Evolutionary conservation across 208 protist species (phyloP).

Genomic region (Leishmania amazonensis): DNA sequence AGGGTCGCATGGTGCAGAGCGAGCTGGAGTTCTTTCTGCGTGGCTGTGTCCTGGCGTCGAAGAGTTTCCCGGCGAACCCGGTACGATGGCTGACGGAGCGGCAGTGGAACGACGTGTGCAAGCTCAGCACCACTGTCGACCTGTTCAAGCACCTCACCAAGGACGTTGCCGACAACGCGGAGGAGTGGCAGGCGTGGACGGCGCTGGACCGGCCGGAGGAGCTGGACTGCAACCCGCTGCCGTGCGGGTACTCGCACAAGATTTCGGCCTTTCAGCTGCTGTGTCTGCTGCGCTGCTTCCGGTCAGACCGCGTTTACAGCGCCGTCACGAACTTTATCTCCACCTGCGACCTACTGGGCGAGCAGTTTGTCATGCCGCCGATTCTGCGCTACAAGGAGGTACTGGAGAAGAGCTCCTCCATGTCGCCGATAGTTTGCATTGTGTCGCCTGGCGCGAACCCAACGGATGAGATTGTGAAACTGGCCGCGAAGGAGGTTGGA

Average conservation of each 20-base stretch:
- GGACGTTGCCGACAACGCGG: conserved; percentile 76
- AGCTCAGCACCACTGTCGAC: conserved; percentile 65
- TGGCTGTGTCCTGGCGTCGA: conserved; percentile 96
- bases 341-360: conserved; percentile 91
- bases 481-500: conserved; percentile 96
- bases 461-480: conserved; percentile 97
- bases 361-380: conserved; percentile 95
- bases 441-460: conserved; percentile 98
- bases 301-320: conserved; percentile 96
- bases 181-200: conserved; percentile 94
- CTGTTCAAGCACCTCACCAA: conserved; percentile 85
- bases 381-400: conserved; percentile 97
- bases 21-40: conserved; percentile 99
- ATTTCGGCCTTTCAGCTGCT: conserved; percentile 94
- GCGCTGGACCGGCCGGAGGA: conserved; percentile 94
- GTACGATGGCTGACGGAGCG: conserved; percentile 94
- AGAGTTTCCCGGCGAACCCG: conserved; percentile 87
- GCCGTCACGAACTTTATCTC: conserved; percentile 96
- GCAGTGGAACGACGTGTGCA: conserved; percentile 97
- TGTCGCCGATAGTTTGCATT: conserved; percentile 98
- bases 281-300: conserved; percentile 97
- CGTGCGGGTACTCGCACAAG: conserved; percentile 70
- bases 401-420: conserved; percentile 91
- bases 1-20: conserved; percentile 69
- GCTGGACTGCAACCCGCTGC: conserved; percentile 50